Conservation (phyloP, 352 stramenopile genomes). For the Pythium rishiriense region DNA sequence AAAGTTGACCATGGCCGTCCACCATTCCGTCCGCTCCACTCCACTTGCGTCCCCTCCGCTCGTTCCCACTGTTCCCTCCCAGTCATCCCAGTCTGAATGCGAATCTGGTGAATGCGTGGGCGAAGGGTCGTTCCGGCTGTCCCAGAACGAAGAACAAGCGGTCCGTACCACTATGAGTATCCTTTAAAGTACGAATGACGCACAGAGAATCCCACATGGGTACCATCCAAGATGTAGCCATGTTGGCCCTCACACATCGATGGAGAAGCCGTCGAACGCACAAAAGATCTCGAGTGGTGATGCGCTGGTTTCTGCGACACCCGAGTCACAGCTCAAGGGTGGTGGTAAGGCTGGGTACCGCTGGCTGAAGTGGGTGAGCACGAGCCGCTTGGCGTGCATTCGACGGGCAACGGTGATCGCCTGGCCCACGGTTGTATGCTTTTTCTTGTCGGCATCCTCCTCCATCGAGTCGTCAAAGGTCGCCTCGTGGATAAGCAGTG, state of each 20-base stretch:
- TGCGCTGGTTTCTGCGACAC: not conserved
- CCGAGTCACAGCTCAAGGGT: constrained; percentile 20
- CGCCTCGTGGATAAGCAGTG: constrained; percentile 96
- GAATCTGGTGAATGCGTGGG: constrained; percentile 14
- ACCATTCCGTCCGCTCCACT: not conserved
- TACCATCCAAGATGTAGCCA: constrained; percentile 23
- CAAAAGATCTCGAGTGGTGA: constrained; percentile 26
- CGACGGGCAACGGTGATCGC: constrained; percentile 80
- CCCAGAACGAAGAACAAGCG: constrained; percentile 9
- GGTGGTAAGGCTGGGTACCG: constrained; percentile 64
- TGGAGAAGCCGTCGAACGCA: constrained; percentile 43
- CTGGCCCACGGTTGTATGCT: constrained; percentile 93
- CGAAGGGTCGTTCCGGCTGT: constrained; percentile 8
- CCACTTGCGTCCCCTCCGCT: not conserved
- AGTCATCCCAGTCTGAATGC: constrained; percentile 13
- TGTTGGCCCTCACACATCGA: constrained; percentile 4
- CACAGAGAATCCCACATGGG: not conserved
- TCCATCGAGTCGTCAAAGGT: constrained; percentile 97
- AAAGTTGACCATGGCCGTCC: not conserved
- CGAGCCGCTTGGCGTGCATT: constrained; percentile 78
- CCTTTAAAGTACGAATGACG: constrained; percentile 6
- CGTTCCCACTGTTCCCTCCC: not conserved
- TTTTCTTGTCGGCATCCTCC: constrained; percentile 91
- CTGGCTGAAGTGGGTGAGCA: constrained; percentile 97
- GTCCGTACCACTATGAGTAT: constrained; percentile 2